Conservation (phyloP, 2,329 filamentous ascomycete species). For the Aspergillus carbonarius region DNA sequence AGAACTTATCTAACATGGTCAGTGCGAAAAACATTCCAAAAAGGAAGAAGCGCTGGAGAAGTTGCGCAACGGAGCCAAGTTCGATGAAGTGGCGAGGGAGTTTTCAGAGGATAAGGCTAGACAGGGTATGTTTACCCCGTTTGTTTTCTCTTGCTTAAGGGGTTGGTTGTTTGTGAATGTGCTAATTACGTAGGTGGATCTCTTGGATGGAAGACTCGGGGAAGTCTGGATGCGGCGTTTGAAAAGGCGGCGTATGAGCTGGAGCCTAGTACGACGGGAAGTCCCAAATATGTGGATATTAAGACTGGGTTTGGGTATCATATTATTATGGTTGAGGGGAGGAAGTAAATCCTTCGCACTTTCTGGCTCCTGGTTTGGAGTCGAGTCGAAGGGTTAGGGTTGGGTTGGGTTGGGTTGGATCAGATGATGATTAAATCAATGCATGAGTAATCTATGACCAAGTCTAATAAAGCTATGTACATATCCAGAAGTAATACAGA, state of each 20-base stretch:
- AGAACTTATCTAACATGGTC: not conserved
- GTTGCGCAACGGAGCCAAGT: conserved; percentile 59
- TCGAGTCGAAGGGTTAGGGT: not conserved
- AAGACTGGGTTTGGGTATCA: conserved; percentile 68
- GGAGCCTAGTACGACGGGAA: conserved; percentile 60
- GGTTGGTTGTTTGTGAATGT: not conserved
- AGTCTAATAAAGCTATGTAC: not conserved
- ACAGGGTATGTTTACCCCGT: conserved; percentile 43
- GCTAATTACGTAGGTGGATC: conserved; percentile 51
- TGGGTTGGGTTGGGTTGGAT: not conserved
- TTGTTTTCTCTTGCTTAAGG: conserved; percentile 6
- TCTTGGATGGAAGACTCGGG: conserved; percentile 63
- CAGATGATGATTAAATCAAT: not conserved
- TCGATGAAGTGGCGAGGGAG: conserved; percentile 64
- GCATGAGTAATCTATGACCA: not conserved
- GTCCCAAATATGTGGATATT: conserved; percentile 60
- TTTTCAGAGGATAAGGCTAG: conserved; percentile 66
- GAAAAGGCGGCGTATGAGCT: conserved; percentile 63
- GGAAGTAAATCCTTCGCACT: conserved; percentile 46
- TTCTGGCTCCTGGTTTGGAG: no score
- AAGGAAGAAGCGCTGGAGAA: conserved; percentile 66
- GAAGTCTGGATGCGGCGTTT: conserved; percentile 57
- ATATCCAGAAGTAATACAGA: not conserved
- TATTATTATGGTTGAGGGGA: conserved; percentile 66
- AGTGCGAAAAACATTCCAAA: conserved; percentile 64